Base-by-base conservation (phyloP, 495 filamentous ascomycete genomes). In the Aspergillus indologenus region DNA sequence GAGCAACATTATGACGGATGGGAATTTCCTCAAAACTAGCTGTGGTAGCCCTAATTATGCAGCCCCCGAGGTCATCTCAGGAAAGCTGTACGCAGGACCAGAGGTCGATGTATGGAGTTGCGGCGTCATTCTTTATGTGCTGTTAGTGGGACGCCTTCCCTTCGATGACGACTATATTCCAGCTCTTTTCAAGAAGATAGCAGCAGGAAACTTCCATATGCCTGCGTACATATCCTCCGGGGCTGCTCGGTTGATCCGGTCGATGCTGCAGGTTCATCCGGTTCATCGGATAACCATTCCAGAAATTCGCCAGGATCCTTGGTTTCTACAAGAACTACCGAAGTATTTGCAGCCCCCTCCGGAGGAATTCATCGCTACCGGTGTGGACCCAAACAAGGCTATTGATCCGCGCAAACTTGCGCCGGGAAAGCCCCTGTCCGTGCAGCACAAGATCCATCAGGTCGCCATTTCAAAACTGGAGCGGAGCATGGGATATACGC, bases 91-190 rank as follows among this genome's bases (percentile, higher is more conserved):
- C 67, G 94, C 94, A 23, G 94, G 94, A 2, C 94, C 95, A 2
- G 94, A 98, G 72, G 94, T 98, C 46, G 94, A 98, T 71, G 95
- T 98, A 9, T 98, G 94, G 94, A 98, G 94, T 74, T 98, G 93
- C 68, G 94, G 94, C 66, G 95, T 98, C 63, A 98, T 98, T 63
- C 81, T 98, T 53, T 98, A 98, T 68, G 94, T 98, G 54, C 77
- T 98, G 63, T 80, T 98, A 23, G 91, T 93, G 47, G 94, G 94
- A 52, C 81, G 92, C 42, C 78, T 98, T 24, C 94, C 94, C 11
- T 98, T 98, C 67, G 95, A 98, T 72, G 95, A 98, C 69, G 94
- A 98, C 60, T 96, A 96, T 68, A 93, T 93, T 55, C 90, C 90
- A 1, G 84, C 89, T 21, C 75, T 93, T 14, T 93, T 93, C 74